Evolutionary conservation across 768 basidiomycete genomes (phyloP), one percentile per base, ranked within the genome.

Genomic region (Amanita muscaria): DNA sequence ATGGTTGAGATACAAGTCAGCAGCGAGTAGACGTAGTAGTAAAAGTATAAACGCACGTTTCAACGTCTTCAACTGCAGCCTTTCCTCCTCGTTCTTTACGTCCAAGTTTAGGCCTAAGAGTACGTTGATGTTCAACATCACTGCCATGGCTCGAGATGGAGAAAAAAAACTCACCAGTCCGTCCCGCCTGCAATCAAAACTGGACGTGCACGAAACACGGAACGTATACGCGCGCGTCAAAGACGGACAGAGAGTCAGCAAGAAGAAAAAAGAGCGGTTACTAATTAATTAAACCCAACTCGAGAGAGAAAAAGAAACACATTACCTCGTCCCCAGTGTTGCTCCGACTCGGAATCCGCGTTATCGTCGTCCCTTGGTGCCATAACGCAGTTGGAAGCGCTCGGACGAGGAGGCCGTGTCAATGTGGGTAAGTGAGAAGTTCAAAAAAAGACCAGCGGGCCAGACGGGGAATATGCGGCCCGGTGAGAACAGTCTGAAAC

Each of bases 141-240:
- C 4, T 5, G 3, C 31, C 21, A 5, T 42, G 43, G 33, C 24
- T 43, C 43, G 49, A 44, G 54, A 57, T 58, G 63, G 59, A 62
- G 61, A 60, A 61, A 47, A 41, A 42, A 49, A 51, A 69, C 79
- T 59, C 59, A 91, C 88, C 89, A 91, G 64, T 88, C 84, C 18
- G 84, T 88, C 41, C 89, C 89, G 42, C 89, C 89, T 55, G 82
- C 85, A 52, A 92, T 80, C 52, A 89, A 63, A 31, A 89, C 89
- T 93, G 47, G n/a, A n/a, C n/a, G n/a, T n/a, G n/a, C n/a, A n/a
- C n/a, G n/a, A n/a, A n/a, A n/a, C n/a, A n/a, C n/a, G n/a, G n/a
- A n/a, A n/a, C n/a, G n/a, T n/a, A n/a, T n/a, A n/a, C n/a, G n/a
- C n/a, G n/a, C n/a, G n/a, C n/a, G n/a, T n/a, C 16, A 15, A 15